phyloP scores from a whole-genome alignment of 345 rosid species.

The Citrus maxima region DNA sequence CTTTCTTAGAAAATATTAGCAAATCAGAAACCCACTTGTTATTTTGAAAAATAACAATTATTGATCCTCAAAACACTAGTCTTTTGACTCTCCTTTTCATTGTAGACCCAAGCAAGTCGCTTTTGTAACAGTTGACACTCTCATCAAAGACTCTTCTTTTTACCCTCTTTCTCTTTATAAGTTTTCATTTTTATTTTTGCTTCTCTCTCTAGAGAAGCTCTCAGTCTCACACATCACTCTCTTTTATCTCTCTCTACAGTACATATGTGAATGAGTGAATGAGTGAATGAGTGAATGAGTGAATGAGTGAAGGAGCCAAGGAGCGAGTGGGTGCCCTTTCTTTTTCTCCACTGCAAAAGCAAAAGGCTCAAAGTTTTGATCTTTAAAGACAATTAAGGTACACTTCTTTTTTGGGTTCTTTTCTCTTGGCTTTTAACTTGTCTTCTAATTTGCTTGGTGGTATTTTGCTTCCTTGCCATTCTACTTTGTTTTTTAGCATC shows the following conservation, averaged over 20 bases:
- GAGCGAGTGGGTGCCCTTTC: slow-evolving; percentile 24
- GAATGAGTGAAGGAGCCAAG: slow-evolving; percentile 8
- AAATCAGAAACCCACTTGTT: not conserved
- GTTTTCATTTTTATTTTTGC: not conserved
- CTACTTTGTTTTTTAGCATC: slow-evolving; percentile 37
- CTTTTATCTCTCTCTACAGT: slow-evolving; percentile 36
- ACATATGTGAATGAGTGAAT: slow-evolving; percentile 19
- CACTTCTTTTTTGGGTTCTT: slow-evolving; percentile 21
- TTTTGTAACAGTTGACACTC: not conserved
- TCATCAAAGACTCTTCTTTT: not conserved
- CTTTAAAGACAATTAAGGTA: slow-evolving; percentile 25
- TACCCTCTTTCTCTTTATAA: slow-evolving; percentile 15
- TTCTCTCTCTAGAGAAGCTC: not conserved
- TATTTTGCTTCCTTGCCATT: slow-evolving; percentile 18
- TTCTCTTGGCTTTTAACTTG: slow-evolving; percentile 23
- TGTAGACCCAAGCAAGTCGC: slow-evolving; percentile 40
- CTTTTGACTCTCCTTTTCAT: slow-evolving; percentile 51
- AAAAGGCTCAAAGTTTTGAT: slow-evolving; percentile 32
- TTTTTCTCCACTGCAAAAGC: slow-evolving; percentile 26
- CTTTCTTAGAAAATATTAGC: not conserved
- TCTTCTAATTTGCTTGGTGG: slow-evolving; percentile 18
- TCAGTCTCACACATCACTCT: slow-evolving; percentile 17
- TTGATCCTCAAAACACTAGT: slow-evolving; percentile 23
- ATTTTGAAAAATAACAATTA: not conserved
- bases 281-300: slow-evolving; percentile 8